Base-by-base conservation (phyloP, 768 basidiomycete genomes). In the Lenzites betulinus region DNA sequence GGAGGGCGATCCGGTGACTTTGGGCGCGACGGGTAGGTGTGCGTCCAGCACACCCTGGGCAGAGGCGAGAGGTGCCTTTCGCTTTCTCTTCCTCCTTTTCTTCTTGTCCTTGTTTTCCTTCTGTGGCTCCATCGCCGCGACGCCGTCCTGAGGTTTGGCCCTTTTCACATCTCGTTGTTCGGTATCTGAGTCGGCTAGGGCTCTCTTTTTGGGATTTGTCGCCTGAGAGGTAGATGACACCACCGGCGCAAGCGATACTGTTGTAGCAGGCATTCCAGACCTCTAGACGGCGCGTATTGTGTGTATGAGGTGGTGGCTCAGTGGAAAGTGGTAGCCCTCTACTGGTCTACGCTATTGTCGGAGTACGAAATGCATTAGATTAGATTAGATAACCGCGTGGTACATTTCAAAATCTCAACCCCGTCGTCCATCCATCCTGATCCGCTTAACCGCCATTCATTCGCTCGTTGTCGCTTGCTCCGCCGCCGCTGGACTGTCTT, bases 31-130 rank as follows among this genome's bases (percentile, higher is more conserved):
- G 18, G 7, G 53, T n/a, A 11, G 33, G 22, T 58, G 60, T 8
- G 42, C 42, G 7, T 51, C 58, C 16, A 46, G 30, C 9, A 3
- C 28, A 16, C 41, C 30, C 20, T 47, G 25, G n/a, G 53, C 47
- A 47, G 57, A 51, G 7, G 69, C 62, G 12, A 72, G 47, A 23
- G 72, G 63, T 15, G 59, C 41, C 48, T 71, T 72, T 33, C 60
- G 65, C 59, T 68, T 73, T 62, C 63, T 70, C 66, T 66, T 68
- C 22, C 62, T 66, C 38, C 67, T 54, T 51, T 59, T 70, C 66
- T 67, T 74, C 63, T 66, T 70, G 33, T 70, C 69, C 20, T 59
- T 63, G 8, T 58, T n/a, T 12, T 52, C 46, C 20, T 36, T 48
- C 23, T 33, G 44, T 23, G 41, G 38, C 20, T 43, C 59, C 16